These are phyloP conservation scores for Seiridium cupressi DNA, from an alignment of 2,329 filamentous ascomycete genomes.

Conservation along the genomic window DNA sequence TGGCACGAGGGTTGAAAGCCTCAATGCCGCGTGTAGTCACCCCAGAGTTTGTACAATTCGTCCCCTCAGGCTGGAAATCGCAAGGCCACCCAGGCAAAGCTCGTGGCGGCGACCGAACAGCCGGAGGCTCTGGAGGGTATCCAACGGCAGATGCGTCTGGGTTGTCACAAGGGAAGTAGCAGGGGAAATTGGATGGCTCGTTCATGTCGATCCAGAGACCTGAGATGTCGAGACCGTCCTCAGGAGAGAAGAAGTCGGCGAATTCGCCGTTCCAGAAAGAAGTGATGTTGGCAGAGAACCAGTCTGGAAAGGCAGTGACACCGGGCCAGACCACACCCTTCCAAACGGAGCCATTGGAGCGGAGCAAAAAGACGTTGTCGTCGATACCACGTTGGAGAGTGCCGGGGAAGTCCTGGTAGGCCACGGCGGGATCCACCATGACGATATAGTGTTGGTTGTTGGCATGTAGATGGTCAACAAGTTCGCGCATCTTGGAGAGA, in stretches of 20 bases:
- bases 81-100: slow-evolving; percentile 67
- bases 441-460: slow-evolving; percentile 70
- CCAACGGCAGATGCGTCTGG: slow-evolving; percentile 35
- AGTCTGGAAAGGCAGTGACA: slow-evolving; percentile 71
- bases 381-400: slow-evolving; percentile 39
- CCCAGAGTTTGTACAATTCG: slow-evolving; percentile 29
- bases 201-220: slow-evolving; percentile 77
- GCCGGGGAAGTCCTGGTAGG: slow-evolving; percentile 43
- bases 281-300: slow-evolving; percentile 66
- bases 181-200: slow-evolving; percentile 46
- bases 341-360: slow-evolving; percentile 54
- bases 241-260: slow-evolving; percentile 58
- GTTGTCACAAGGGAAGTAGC: slow-evolving; percentile 54
- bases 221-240: slow-evolving; percentile 71
- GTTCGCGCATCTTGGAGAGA: slow-evolving; percentile 58
- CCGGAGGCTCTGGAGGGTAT: slow-evolving; percentile 60
- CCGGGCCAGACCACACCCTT: slow-evolving; percentile 77
- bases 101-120: slow-evolving; percentile 62
- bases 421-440: slow-evolving; percentile 73
- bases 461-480: slow-evolving; percentile 65
- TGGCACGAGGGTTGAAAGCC: slow-evolving; percentile 19
- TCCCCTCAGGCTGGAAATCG: slow-evolving; percentile 60
- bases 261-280: slow-evolving; percentile 72
- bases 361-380: slow-evolving; percentile 44
- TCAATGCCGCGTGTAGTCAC: slow-evolving; percentile 6